Conservation (phyloP, 345 rosid species). For the Rhizophora mangle region DNA sequence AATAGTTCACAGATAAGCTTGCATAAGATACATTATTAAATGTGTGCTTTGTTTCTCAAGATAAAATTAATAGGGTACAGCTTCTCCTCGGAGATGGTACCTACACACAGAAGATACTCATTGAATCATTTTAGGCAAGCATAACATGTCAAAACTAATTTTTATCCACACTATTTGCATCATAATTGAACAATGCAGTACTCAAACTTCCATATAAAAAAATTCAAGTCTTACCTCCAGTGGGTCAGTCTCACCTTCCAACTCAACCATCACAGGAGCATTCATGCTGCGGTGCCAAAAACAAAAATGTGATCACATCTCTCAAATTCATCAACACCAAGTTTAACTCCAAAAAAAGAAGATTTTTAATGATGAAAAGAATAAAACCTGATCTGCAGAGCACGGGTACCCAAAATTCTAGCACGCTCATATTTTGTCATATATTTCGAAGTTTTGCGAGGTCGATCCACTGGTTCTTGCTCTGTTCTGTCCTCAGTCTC, state of each 20-base stretch:
- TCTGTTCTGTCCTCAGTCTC: conserved; percentile 64
- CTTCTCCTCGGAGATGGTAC: too few relatives aligned
- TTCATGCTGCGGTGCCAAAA: conserved; percentile 59
- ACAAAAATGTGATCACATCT: background rate
- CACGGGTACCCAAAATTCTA: conserved; percentile 77
- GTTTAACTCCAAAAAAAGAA: background rate
- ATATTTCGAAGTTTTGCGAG: conserved; percentile 65
- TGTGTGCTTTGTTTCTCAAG: too few relatives aligned
- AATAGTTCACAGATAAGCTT: too few relatives aligned
- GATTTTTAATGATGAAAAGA: background rate
- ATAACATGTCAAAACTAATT: too few relatives aligned
- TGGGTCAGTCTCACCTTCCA: conserved; percentile 88
- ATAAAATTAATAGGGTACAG: too few relatives aligned
- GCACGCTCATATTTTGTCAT: conserved; percentile 89
- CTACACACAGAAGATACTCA: too few relatives aligned
- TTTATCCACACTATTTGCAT: too few relatives aligned
- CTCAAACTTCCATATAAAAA: too few relatives aligned
- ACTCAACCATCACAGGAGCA: conserved; percentile 93
- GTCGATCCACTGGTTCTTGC: conserved; percentile 30
- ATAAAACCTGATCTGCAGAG: conserved; percentile 70
- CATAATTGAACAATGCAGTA: too few relatives aligned
- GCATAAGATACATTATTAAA: too few relatives aligned
- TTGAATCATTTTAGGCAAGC: too few relatives aligned
- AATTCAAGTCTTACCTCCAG: conserved; percentile 48
- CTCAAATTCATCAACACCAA: background rate